Conservation (phyloP, 2,329 filamentous ascomycete genomes). For the Neoarthrinium moseri region DNA sequence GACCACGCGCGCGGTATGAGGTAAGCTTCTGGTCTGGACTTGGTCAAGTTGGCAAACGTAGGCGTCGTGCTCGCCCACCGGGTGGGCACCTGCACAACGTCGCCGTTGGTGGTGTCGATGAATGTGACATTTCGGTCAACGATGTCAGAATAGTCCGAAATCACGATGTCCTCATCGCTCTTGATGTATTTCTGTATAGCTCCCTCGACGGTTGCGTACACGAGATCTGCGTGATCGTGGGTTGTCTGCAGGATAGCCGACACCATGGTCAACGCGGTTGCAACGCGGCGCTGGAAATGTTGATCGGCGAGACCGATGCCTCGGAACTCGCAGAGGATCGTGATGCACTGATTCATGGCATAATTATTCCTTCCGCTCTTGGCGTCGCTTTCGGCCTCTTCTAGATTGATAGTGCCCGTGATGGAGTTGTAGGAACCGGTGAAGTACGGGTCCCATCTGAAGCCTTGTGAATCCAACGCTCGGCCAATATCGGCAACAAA, state of each 20-base stretch:
- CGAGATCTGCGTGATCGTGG: conserved; percentile 18
- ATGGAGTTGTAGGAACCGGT: conserved; percentile 16
- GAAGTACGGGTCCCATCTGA: conserved; percentile 32
- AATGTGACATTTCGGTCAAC: conserved; percentile 21
- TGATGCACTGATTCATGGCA: conserved; percentile 21
- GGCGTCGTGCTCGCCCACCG: conserved; percentile 22
- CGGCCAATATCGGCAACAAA: conserved; percentile 25
- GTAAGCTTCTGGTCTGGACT: conserved; percentile 22
- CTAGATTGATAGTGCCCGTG: conserved; percentile 15
- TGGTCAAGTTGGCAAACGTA: conserved; percentile 19
- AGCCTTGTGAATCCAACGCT: conserved; percentile 22
- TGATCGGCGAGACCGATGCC: conserved; percentile 25
- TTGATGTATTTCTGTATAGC: conserved; percentile 20
- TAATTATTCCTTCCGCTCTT: conserved; percentile 22
- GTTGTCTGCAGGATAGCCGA: conserved; percentile 23
- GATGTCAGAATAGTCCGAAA: conserved; percentile 20
- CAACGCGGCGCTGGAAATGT: conserved; percentile 24
- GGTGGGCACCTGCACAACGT: conserved; percentile 18
- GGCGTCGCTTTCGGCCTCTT: conserved; percentile 23
- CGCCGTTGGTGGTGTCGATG: conserved; percentile 20
- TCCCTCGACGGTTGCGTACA: conserved; percentile 19
- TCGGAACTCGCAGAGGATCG: conserved; percentile 22
- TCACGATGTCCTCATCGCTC: conserved; percentile 21
- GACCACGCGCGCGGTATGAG: conserved; percentile 23
- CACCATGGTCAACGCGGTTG: conserved; percentile 24